Evolutionary conservation across 2,329 filamentous ascomycete species (phyloP), one percentile per base, ranked within the genome.

Genomic region (Helotiales sp.): DNA sequence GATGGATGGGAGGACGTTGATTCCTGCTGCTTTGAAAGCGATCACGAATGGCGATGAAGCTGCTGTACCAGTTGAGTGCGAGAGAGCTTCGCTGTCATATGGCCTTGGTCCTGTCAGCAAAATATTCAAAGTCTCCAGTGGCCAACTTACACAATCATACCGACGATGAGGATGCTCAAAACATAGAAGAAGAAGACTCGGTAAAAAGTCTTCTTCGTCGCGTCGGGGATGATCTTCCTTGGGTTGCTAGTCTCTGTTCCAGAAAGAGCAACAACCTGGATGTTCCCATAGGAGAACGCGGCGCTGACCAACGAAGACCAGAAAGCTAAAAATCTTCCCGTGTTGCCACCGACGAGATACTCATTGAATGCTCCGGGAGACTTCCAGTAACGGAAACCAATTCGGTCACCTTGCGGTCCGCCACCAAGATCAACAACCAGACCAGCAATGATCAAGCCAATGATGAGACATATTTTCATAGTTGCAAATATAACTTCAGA

Each of bases 301-400:
- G 72, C 76, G 55, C 71, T 75, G 54, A 71, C 77, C 29, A 82
- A 52, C 58, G 65, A 51, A 63, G 61, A 61, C 71, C 52, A 58
- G 15, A 58, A 51, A 17, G 51, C 69, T 7, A 89, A 76, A 67
- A 90, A 90, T 19, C 78, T 76, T 15, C 86, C 87, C 74, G 78
- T 83, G 15, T 66, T 70, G 27, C 60, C 61, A 1, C 82, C 84
- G 0, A 73, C 75, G 4, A 78, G 55, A 65, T 81, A 84, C 36
- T 64, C 63, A 19, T 66, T 68, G 66, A 73, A 71, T 6, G 71
- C 68, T 24, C 75, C 58, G 17, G 58, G 58, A 34, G 55, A 30
- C 46, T 77, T 81, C 88, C 88, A 91, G 72, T 88, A 89, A 19
- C 77, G 73, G 70, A 90, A 90, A 1, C 88, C 87, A 52, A 85